phyloP scores from a whole-genome alignment of 129 eudicot genomes.

The Helianthus tuberosus region DNA sequence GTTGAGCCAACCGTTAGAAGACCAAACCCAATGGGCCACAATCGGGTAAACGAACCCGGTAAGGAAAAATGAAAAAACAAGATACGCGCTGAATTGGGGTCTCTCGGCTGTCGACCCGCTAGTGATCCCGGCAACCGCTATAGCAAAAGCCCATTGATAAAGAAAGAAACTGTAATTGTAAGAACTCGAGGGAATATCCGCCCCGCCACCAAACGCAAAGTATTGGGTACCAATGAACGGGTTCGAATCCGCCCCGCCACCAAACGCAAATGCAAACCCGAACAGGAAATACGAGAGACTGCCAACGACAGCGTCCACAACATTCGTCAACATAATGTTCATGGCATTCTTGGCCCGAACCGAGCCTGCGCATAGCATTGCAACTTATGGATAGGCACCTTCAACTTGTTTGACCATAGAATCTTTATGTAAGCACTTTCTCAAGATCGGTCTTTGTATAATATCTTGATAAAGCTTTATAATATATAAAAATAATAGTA shows the following conservation, averaged over 20 bases:
- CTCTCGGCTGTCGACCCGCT: constrained; percentile 67
- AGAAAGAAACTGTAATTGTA: constrained; percentile 67
- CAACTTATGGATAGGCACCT: constrained; percentile 40
- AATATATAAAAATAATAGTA: no score
- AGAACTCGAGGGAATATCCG: constrained; percentile 42
- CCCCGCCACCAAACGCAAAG: no score
- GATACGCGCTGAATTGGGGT: constrained; percentile 60
- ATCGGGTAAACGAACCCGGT: constrained; percentile 67
- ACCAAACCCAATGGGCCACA: constrained; percentile 80
- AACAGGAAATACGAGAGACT: constrained; percentile 63
- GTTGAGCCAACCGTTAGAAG: constrained; percentile 58
- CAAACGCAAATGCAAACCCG: constrained; percentile 68
- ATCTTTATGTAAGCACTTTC: no score
- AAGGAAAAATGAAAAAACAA: constrained; percentile 56
- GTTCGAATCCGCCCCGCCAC: constrained; percentile 46
- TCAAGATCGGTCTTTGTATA: no score
- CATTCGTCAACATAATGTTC: constrained; percentile 76
- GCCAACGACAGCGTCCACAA: constrained; percentile 71
- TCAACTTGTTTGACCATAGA: constrained; percentile 16
- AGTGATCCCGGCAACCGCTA: constrained; percentile 75
- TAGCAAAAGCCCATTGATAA: constrained; percentile 74
- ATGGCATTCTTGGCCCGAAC: constrained; percentile 72
- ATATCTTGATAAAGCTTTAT: no score
- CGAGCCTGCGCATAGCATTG: constrained; percentile 76
- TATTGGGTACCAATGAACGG: constrained; percentile 57